phyloP scores from a whole-genome alignment of 495 filamentous ascomycete genomes.

The Penicillium robsamsonii region DNA sequence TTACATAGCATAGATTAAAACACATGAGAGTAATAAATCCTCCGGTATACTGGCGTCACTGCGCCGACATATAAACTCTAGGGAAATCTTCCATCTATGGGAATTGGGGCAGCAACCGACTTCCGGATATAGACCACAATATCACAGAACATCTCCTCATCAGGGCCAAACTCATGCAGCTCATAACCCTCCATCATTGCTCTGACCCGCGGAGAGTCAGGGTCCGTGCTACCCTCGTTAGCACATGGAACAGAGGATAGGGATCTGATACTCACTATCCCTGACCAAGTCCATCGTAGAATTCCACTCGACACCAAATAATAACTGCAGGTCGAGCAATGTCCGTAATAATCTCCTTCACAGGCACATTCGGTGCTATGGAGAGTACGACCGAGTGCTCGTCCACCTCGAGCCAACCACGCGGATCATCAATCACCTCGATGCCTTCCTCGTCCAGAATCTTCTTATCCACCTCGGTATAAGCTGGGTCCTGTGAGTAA shows the following conservation, averaged over 20 bases:
- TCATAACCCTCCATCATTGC: constrained; percentile 20
- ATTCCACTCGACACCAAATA: constrained; percentile 26
- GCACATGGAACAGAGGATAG: neutral
- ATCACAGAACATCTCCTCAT: constrained; percentile 6
- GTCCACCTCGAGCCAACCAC: constrained; percentile 33
- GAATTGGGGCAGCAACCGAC: neutral
- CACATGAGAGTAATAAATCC: no score
- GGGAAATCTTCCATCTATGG: neutral
- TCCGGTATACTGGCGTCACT: no score
- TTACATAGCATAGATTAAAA: no score
- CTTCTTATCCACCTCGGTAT: constrained; percentile 19
- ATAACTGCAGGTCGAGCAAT: constrained; percentile 32
- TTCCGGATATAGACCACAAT: constrained; percentile 18
- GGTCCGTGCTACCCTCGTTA: constrained; percentile 11
- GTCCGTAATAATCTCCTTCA: constrained; percentile 34
- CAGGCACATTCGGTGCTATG: constrained; percentile 27
- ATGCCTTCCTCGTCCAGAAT: constrained; percentile 38
- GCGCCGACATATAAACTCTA: no score
- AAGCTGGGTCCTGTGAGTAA: constrained; percentile 32
- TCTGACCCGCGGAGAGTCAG: constrained; percentile 13
- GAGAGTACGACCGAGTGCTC: constrained; percentile 32
- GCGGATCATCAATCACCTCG: constrained; percentile 30
- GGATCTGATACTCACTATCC: constrained; percentile 3
- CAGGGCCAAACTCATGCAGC: constrained; percentile 13
- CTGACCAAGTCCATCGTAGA: constrained; percentile 2